Evolutionary conservation across 1,139 yeast genomes (phyloP).

Genomic region (Hemisphaericaspora lyxosophila): DNA sequence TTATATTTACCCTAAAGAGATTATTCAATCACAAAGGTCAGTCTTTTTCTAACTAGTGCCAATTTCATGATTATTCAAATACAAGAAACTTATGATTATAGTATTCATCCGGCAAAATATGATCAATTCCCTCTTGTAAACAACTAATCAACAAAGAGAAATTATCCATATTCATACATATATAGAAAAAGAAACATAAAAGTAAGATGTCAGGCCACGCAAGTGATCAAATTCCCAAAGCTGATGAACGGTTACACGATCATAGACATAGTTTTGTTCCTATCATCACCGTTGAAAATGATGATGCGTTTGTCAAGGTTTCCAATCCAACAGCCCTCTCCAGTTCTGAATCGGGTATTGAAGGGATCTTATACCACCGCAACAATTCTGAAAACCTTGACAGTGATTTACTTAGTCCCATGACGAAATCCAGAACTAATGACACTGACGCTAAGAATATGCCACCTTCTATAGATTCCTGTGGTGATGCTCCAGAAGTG

Average conservation of each 20-base stretch:
- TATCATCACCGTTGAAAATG: conserved; percentile 18
- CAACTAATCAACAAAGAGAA: background rate
- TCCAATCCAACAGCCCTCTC: conserved; percentile 20
- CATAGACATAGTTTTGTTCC: conserved; percentile 52
- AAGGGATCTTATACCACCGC: conserved; percentile 5
- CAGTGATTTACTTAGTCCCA: conserved; percentile 32
- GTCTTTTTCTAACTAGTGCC: no score
- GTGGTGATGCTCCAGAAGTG: conserved; percentile 78
- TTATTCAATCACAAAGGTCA: no score
- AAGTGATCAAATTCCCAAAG: conserved; percentile 35
- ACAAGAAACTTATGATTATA: no score
- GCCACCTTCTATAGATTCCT: conserved; percentile 37
- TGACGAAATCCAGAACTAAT: conserved; percentile 33
- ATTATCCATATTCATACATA: background rate
- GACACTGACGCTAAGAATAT: conserved; percentile 27
- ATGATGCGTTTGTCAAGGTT: conserved; percentile 14
- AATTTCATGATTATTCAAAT: no score
- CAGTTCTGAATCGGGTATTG: conserved; percentile 34
- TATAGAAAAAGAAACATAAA: background rate
- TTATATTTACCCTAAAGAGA: no score
- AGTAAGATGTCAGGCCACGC: conserved; percentile 46
- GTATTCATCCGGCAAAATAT: conserved; percentile 8
- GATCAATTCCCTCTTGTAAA: conserved; percentile 4
- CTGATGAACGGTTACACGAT: conserved; percentile 54
- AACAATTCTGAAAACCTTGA: conserved; percentile 22